Evolutionary conservation across 345 rosid genomes (phyloP).

Genomic region (Eucalyptus decipiens): DNA sequence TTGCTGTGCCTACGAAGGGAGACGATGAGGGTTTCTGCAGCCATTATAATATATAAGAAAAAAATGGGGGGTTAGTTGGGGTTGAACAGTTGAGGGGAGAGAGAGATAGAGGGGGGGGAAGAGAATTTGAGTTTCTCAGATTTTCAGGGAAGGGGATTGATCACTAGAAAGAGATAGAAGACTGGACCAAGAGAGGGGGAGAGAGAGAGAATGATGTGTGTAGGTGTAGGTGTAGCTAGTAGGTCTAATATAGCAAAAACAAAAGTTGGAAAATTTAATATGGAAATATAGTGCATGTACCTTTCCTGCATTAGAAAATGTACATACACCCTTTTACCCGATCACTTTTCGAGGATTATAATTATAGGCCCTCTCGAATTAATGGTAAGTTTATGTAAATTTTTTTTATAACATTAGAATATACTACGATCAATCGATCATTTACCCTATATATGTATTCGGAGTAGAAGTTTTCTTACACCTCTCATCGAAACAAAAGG

Average conservation of each 20-base stretch:
- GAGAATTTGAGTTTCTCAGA: neutral
- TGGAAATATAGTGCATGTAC: neutral
- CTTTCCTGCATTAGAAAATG: neutral
- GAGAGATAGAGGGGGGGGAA: neutral
- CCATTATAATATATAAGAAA: neutral
- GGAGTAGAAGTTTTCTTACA: too few relatives aligned
- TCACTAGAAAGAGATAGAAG: conserved; percentile 1
- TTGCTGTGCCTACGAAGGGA: neutral
- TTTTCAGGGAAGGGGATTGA: conserved; percentile 20
- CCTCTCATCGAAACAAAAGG: neutral
- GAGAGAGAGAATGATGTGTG: neutral
- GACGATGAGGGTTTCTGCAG: neutral
- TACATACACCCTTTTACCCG: neutral
- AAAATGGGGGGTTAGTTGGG: neutral
- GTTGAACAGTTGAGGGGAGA: neutral
- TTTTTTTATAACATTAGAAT: neutral
- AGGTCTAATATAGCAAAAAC: neutral
- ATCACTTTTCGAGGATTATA: neutral
- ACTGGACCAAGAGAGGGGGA: neutral
- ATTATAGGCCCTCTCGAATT: neutral
- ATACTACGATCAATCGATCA: neutral
- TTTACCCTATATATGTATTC: neutral
- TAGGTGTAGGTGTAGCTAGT: neutral
- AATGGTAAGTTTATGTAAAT: neutral
- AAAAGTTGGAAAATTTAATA: neutral